Conservation (phyloP, 148 eudicot species). For the Persicaria tinctoria region DNA sequence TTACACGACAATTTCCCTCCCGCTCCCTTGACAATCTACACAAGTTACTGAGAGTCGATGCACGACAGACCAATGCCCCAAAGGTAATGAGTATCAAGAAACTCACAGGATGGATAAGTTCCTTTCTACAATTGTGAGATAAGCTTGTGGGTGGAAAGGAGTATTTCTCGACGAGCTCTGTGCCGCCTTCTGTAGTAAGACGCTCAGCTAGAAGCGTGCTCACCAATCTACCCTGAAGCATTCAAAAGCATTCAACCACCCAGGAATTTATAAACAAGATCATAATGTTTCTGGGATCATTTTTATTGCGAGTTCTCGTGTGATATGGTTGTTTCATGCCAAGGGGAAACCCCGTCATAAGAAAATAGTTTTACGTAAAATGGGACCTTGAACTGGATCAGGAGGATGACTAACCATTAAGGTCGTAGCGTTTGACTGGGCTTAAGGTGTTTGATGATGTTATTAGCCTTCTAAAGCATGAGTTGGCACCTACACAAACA, state of each 20-base stretch:
- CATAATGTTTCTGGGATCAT: no score
- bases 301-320: no score
- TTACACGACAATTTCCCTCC: background rate
- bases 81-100: no score
- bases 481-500: constrained; percentile 48
- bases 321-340: no score
- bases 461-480: constrained; percentile 63
- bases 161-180: background rate
- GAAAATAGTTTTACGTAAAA: background rate
- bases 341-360: background rate
- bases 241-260: background rate
- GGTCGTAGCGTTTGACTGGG: constrained; percentile 16
- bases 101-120: background rate
- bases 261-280: background rate
- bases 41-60: background rate
- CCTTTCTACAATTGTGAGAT: no score
- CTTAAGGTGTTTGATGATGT: constrained; percentile 15
- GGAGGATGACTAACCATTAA: constrained; percentile 28
- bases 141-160: background rate
- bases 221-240: background rate
- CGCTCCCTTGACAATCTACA: background rate
- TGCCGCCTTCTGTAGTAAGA: no score
- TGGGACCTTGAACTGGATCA: background rate
- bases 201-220: background rate
- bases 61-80: background rate